These are phyloP conservation scores for Candida montana DNA, from an alignment of 805 yeast genomes.

Conservation along the genomic window DNA sequence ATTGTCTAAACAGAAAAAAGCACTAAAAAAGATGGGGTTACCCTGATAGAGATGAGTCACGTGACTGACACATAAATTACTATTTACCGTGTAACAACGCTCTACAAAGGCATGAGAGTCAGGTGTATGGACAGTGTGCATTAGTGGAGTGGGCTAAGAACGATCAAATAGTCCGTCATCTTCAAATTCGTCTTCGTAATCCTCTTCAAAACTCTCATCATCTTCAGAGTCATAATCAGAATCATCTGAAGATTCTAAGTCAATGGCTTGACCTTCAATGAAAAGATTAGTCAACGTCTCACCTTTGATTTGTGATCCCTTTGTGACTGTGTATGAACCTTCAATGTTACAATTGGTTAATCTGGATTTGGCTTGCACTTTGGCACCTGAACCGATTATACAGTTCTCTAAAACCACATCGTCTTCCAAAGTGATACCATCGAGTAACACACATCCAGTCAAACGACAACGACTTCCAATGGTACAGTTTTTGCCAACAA, in stretches of 20 bases:
- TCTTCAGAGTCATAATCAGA: conserved; percentile 25
- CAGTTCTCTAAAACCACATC: conserved; percentile 77
- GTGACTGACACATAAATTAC: too few relatives aligned
- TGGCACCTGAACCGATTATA: conserved; percentile 67
- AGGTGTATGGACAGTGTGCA: neutral
- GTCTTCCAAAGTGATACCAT: conserved; percentile 69
- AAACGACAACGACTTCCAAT: conserved; percentile 86
- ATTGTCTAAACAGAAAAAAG: too few relatives aligned
- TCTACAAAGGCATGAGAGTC: neutral
- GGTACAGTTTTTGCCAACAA: conserved; percentile 65
- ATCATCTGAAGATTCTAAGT: conserved; percentile 16
- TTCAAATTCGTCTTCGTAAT: conserved; percentile 37
- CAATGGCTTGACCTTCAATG: conserved; percentile 21
- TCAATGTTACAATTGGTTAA: conserved; percentile 83
- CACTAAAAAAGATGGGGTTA: neutral
- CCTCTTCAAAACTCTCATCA: conserved; percentile 35
- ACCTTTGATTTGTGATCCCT: conserved; percentile 48
- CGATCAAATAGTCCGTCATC: conserved; percentile 62
- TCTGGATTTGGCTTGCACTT: conserved; percentile 57
- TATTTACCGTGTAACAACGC: too few relatives aligned
- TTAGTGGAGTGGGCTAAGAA: conserved; percentile 1
- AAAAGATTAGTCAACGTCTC: conserved; percentile 44
- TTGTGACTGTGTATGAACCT: conserved; percentile 63
- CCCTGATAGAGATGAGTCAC: neutral
- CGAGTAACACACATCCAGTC: conserved; percentile 77